Evolutionary conservation across 441 rosid genomes (phyloP).

Genomic region (Eutrema salsugineum): DNA sequence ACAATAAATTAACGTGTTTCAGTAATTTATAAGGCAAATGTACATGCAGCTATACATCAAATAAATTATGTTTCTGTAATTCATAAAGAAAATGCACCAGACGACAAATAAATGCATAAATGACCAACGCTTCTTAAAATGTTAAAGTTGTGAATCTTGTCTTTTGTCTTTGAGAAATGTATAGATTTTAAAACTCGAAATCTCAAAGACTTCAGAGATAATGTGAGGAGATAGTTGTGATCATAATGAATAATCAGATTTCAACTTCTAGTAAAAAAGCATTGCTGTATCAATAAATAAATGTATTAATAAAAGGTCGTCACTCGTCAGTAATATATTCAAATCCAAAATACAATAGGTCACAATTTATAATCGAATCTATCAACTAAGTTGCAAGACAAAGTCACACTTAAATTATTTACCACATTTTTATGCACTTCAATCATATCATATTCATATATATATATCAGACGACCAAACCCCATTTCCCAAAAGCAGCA

Average conservation of each 20-base stretch:
- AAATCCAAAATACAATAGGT: constrained; percentile 12
- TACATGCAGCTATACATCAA: not conserved
- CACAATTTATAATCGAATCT: constrained; percentile 16
- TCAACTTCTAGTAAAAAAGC: not conserved
- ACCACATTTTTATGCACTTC: constrained; percentile 22
- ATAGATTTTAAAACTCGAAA: not conserved
- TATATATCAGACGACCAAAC: constrained; percentile 10
- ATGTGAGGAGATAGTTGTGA: not conserved
- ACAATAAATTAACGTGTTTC: not conserved
- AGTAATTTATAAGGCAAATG: not conserved
- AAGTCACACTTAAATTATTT: constrained; percentile 22
- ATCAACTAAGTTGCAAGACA: constrained; percentile 21
- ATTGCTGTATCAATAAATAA: not conserved
- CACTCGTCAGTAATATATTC: no score
- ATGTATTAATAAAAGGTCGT: not conserved
- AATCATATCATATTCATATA: constrained; percentile 5
- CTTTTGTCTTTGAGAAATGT: not conserved
- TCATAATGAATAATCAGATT: not conserved
- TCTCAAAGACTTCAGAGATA: not conserved
- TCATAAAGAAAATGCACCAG: not conserved
- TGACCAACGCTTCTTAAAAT: not conserved
- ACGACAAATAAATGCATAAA: not conserved
- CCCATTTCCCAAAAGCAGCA: not conserved
- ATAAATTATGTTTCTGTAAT: not conserved
- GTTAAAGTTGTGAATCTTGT: not conserved